Evolutionary conservation across 1,284 basidiomycete species (phyloP), one percentile per base, ranked within the genome.

Genomic region (Ustilago bromivora): DNA sequence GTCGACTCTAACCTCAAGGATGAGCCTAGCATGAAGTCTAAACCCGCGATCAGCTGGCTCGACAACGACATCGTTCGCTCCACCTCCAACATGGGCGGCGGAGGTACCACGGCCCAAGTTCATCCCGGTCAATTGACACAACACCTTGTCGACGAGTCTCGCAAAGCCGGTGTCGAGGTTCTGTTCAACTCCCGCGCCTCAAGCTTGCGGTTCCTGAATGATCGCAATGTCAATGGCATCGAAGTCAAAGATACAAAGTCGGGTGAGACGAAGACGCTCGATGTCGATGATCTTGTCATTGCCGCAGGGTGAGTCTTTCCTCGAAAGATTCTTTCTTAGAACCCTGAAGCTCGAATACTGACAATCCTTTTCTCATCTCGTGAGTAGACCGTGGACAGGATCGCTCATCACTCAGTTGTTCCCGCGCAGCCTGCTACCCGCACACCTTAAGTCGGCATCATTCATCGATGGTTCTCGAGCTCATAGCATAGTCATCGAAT

Each of bases 51-150:
- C 31, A 69, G 76, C 34, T 88, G 87, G 87, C 66, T 88, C 15
- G 83, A 86, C 40, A 61, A 67, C 15, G 70, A 84, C 13, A 78
- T 83, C 23, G 77, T 87, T 49, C 67, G 71, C 11, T 74, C 81
- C 17, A 73, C 82, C 0, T 75, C 71, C 23, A 80, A 79, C 32
- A 75, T 88, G 61, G 88, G 88, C 11, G 87, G 87, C 36, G 81
- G 79, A 32, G 84, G 85, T 31, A 87, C 89, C 17, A 94, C 93
- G 0, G 92, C 92, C 0, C 93, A 94, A 85, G 92, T 94, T 1
- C 92, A 94, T 71, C 94, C 94, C 0, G 91, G 91, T 78, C 88
- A 90, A 6, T 93, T 97, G 86, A 94, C 94, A 0, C 90, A 89
- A 17, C 91, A 90, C 81, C 92, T 97, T 88, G 89, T 92, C 75